Evolutionary conservation across 1,139 yeast species (phyloP), one percentile per base, ranked within the genome.

Genomic region (Lodderomyces pseudojiufengensis): DNA sequence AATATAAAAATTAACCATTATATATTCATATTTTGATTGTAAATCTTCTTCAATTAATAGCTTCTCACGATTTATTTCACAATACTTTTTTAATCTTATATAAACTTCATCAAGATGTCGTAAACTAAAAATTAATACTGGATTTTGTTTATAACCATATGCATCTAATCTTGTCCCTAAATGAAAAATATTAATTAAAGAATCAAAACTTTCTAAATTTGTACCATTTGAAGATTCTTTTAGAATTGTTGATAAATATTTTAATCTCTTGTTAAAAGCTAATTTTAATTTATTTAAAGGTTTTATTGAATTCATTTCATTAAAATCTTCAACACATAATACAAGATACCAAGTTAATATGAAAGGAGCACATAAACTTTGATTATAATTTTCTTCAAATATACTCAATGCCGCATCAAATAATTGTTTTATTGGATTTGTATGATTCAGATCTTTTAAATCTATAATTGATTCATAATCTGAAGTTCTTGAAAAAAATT

Each of bases 401-500:
- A 63, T 54, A 2, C 54, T 46, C 14, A 50, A 45, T 1, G 65
- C 54, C 37, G 53, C 51, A 38, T 65, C 71, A 43, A 67, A 68
- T 20, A 69, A 49, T n/a, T 41, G 48, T 36, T 58, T 59, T 42
- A 63, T 54, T 12, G 48, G 46, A 3, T 39, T 41, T 24, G 58
- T 59, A 14, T 59, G 55, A 24, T 49, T 58, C 3, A 63, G 48
- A 27, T 59, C 59, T 1, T 51, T 46, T 5, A 33, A 31, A 38
- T 56, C 53, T 9, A 63, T 54, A 13, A 65, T 53, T 33, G 49
- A 39, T 35, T 61, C 36, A 49, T 66, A 71, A 46, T 78, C 83
- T 10, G 56, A 54, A 0, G 86, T 78, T 46, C 82, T 63, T n/a
- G 80, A 65, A 35, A 72, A 61, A 13, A 75, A 61, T 76, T 85